These are phyloP conservation scores for Raphanus raphanistrum DNA, from an alignment of 345 rosid species.

Conservation along the genomic window DNA sequence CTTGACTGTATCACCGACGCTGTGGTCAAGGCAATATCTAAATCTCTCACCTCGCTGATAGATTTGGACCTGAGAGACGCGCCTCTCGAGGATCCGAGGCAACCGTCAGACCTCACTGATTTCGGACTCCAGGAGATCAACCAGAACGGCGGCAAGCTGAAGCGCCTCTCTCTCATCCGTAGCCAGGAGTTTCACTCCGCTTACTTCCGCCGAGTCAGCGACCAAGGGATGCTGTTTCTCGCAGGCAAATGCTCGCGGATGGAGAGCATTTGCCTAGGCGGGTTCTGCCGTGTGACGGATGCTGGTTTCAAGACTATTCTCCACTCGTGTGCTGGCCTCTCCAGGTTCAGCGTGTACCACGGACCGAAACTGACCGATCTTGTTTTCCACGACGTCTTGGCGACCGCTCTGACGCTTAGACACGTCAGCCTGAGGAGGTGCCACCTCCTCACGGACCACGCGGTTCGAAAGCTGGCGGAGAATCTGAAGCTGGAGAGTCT, in stretches of 20 bases:
- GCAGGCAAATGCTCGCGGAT: slow-evolving; percentile 77
- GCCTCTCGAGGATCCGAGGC: slow-evolving; percentile 66
- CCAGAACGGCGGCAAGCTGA: slow-evolving; percentile 69
- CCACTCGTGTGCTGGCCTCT: slow-evolving; percentile 78
- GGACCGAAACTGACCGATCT: slow-evolving; percentile 80
- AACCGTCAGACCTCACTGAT: slow-evolving; percentile 76
- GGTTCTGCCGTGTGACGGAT: slow-evolving; percentile 89
- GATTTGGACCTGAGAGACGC: slow-evolving; percentile 91
- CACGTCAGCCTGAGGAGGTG: slow-evolving; percentile 91
- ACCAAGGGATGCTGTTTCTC: slow-evolving; percentile 88
- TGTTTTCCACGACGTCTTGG: slow-evolving; percentile 84
- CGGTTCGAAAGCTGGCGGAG: slow-evolving; percentile 57
- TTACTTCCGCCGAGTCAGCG: slow-evolving; percentile 78
- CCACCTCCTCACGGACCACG: slow-evolving; percentile 70
- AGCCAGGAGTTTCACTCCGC: slow-evolving; percentile 73
- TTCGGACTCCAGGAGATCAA: slow-evolving; percentile 81
- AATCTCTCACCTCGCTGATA: slow-evolving; percentile 58
- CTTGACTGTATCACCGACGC: slow-evolving; percentile 69
- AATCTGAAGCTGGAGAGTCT: slow-evolving; percentile 61
- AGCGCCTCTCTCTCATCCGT: slow-evolving; percentile 77
- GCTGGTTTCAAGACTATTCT: slow-evolving; percentile 79
- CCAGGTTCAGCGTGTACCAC: slow-evolving; percentile 70
- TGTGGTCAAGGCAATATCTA: slow-evolving; percentile 70
- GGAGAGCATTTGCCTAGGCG: slow-evolving; percentile 87
- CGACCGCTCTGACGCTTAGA: slow-evolving; percentile 71